Base-by-base conservation (phyloP, 2,329 filamentous ascomycete genomes). In the Aspergillaceae sp. region DNA sequence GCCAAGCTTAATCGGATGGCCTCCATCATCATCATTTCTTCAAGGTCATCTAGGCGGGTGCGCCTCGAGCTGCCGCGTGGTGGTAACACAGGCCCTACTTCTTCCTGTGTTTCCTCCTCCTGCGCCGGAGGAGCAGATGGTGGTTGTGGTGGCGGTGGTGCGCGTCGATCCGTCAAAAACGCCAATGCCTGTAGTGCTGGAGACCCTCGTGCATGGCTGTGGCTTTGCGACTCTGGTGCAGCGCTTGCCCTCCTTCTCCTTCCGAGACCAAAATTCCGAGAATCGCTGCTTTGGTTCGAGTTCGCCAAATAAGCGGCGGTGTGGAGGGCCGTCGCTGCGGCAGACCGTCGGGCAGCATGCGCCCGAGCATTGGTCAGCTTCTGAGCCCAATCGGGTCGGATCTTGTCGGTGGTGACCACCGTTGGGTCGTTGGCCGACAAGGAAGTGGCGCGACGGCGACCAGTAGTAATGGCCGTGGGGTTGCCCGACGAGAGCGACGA, bases 21-120 rank as follows among this genome's bases (percentile, higher is more conserved):
- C 65, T 98, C 92, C 76, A 92, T 88, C 74, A 97, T 89, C 92
- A 98, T 98, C 74, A 98, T 86, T 42, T 95, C 91, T 63, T 98
- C 92, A 0, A 97, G 76, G 56, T 97, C 90, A 26, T 94, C 87
- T 61, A 94, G 80, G 29, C 87, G 77, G 46, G 67, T 78, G 50
- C 80, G 71, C 49, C 82, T 70, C 33, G 77, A 78, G 54, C 74
- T 77, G 5, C 76, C 64, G n/a, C 70, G 68, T 10, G 70, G 61
- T 4, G 70, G 65, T 19, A 19, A 19, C 33, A 67, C 62, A 27
- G 67, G 46, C 53, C 61, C 64, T 5, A 55, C 58, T 41, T 69
- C 64, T 51, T 65, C 64, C 1, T 59, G 58, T 36, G 63, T 65
- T 46, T 66, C 63, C 46, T 56, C 60, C 41, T 70, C 63, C 10